Evolutionary conservation across 257 asterid species (phyloP).

Genomic region (Cinchona pubescens): DNA sequence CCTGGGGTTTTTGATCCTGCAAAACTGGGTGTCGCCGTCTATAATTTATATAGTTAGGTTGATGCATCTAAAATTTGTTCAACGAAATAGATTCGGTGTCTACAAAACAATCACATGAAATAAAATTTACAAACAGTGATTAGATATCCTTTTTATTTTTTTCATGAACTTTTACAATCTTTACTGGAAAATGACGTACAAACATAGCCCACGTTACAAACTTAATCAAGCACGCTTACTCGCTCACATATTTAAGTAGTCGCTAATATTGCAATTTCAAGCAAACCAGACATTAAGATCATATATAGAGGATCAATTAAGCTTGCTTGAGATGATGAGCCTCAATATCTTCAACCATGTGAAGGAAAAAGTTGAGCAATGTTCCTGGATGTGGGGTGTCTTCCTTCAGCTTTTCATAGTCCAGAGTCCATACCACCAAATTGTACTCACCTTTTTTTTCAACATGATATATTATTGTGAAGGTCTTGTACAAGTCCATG

Average conservation of each 20-base stretch:
- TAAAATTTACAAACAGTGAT: background rate
- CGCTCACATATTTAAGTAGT: background rate
- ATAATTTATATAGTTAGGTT: too few species aligned
- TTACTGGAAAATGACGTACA: background rate
- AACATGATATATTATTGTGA: constrained; percentile 26
- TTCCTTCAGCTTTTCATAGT: constrained; percentile 36
- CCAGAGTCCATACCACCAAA: constrained; percentile 36
- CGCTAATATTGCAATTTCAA: background rate
- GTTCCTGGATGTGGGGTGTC: constrained; percentile 34
- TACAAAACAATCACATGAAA: too few species aligned
- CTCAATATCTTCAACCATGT: constrained; percentile 43
- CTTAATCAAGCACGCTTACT: background rate
- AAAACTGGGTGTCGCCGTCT: too few species aligned
- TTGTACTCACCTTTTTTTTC: constrained; percentile 32
- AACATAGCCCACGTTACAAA: background rate
- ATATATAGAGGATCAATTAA: background rate
- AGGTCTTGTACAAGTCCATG: constrained; percentile 33
- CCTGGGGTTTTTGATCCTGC: too few species aligned
- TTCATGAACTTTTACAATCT: background rate
- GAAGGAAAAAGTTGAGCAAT: constrained; percentile 25
- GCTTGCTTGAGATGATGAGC: constrained; percentile 15
- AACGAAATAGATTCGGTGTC: too few species aligned
- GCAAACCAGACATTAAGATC: background rate
- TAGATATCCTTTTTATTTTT: background rate
- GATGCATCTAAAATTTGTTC: too few species aligned